Conservation (phyloP, 208 protist species). For the Trichomonas gallinae region DNA sequence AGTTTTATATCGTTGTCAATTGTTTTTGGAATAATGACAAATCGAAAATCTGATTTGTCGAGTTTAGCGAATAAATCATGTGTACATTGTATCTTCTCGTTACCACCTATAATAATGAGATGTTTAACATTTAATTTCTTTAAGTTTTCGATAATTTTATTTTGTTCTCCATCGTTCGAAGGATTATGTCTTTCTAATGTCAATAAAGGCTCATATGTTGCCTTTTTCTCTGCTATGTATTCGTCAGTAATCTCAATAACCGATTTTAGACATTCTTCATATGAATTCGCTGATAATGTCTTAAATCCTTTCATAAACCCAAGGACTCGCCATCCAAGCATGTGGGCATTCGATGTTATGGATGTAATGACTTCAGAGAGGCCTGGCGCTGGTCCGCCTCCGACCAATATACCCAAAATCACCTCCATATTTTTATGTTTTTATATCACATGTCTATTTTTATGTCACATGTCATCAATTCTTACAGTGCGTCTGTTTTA, state of each 20-base stretch:
- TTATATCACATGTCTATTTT: too few relatives aligned
- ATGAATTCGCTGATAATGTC: neutral
- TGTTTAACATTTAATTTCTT: neutral
- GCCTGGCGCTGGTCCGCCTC: neutral
- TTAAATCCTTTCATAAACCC: conserved; percentile 16
- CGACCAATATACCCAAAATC: neutral
- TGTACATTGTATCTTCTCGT: conserved; percentile 7
- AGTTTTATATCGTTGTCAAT: conserved; percentile 32
- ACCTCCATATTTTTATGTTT: too few relatives aligned
- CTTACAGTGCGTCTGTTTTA: too few relatives aligned
- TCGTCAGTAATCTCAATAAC: neutral
- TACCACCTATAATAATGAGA: conserved; percentile 28
- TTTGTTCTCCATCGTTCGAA: neutral
- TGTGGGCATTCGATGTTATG: neutral
- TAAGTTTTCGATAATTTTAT: neutral
- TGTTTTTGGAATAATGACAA: conserved; percentile 31
- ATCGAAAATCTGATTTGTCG: neutral
- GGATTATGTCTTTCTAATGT: neutral
- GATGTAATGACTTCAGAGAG: conserved; percentile 24
- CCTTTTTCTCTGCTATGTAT: neutral
- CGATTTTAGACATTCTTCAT: neutral
- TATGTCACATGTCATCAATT: too few relatives aligned
- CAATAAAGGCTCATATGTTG: neutral
- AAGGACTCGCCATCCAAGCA: neutral
- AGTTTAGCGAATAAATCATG: neutral